Conservation (phyloP, 139 green algal genomes). For the Chlamydomonas sp. region DNA sequence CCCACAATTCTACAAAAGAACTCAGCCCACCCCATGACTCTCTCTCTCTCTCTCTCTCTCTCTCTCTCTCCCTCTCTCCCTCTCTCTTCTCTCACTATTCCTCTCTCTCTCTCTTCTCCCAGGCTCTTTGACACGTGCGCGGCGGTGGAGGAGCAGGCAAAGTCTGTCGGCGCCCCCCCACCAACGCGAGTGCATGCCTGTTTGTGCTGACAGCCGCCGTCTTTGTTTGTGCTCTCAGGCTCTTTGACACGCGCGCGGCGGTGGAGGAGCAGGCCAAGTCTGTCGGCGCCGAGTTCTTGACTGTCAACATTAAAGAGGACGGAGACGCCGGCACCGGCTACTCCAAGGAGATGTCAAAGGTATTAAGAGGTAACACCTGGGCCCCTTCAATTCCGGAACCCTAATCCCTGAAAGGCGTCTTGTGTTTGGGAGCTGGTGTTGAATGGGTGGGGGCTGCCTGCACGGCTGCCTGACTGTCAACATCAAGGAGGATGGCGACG, state of each 20-base stretch:
- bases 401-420: too few species aligned
- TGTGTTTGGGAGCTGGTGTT: not conserved
- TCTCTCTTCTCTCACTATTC: too few species aligned
- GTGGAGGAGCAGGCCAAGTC: slow-evolving; percentile 71
- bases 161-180: slow-evolving; percentile 65
- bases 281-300: slow-evolving; percentile 78
- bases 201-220: too few species aligned
- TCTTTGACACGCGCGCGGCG: slow-evolving; percentile 71
- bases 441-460: too few species aligned
- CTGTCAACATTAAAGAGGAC: slow-evolving; percentile 48
- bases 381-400: too few species aligned
- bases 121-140: slow-evolving; percentile 70
- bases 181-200: too few species aligned
- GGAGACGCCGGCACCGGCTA: slow-evolving; percentile 43
- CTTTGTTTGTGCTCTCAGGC: too few species aligned
- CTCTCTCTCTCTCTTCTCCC: too few species aligned
- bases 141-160: slow-evolving; percentile 66
- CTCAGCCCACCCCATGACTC: too few species aligned
- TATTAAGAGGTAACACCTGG: too few species aligned
- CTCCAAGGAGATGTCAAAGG: slow-evolving; percentile 71
- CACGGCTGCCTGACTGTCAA: too few species aligned
- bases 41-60: not conserved
- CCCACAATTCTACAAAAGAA: too few species aligned
- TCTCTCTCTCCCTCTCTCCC: not conserved
- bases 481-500: slow-evolving; percentile 17